Evolutionary conservation across 768 basidiomycete species (phyloP).

Genomic region (Termitomyces heimii): DNA sequence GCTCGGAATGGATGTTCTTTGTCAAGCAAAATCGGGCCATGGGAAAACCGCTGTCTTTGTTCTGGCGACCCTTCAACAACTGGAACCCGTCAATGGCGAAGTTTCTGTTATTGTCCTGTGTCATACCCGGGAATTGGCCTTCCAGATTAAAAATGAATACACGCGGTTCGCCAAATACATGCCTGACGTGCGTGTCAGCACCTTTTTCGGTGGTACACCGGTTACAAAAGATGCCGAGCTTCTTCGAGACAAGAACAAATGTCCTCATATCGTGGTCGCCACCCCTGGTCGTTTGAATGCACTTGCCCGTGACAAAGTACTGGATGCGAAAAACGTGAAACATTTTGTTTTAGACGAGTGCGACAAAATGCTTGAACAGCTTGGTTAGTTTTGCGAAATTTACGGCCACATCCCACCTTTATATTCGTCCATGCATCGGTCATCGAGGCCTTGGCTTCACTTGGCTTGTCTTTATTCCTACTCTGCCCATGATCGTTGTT

Average conservation of each 20-base stretch:
- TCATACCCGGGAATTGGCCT: conserved; percentile 98
- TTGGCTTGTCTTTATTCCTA: conserved; percentile 32
- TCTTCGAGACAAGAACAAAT: conserved; percentile 92
- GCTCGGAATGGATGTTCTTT: conserved; percentile 98
- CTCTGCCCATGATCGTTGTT: conserved; percentile 29
- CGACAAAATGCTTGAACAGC: conserved; percentile 99
- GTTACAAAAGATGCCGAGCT: conserved; percentile 91
- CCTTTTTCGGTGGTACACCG: conserved; percentile 96
- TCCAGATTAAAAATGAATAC: conserved; percentile 99
- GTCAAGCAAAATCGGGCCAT: conserved; percentile 98
- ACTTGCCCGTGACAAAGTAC: conserved; percentile 88
- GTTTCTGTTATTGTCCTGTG: conserved; percentile 97
- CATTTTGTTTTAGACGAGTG: conserved; percentile 99
- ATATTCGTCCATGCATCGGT: conserved; percentile 40
- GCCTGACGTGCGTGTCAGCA: conserved; percentile 96
- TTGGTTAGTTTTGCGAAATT: conserved; percentile 96
- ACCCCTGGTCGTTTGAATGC: conserved; percentile 98
- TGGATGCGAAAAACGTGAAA: conserved; percentile 95
- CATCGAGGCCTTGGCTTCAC: conserved; percentile 30
- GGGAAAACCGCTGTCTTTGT: conserved; percentile 99
- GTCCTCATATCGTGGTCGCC: conserved; percentile 98
- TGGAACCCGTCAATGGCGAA: conserved; percentile 97
- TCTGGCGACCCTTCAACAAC: conserved; percentile 93
- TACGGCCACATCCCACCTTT: conserved; percentile 52
- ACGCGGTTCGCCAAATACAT: conserved; percentile 99